Percentiles rank a stretch among this genome's conserved stretches.
Conservation (phyloP, 495 filamentous ascomycete genomes). For the Penicillium cosmopolitanum region DNA sequence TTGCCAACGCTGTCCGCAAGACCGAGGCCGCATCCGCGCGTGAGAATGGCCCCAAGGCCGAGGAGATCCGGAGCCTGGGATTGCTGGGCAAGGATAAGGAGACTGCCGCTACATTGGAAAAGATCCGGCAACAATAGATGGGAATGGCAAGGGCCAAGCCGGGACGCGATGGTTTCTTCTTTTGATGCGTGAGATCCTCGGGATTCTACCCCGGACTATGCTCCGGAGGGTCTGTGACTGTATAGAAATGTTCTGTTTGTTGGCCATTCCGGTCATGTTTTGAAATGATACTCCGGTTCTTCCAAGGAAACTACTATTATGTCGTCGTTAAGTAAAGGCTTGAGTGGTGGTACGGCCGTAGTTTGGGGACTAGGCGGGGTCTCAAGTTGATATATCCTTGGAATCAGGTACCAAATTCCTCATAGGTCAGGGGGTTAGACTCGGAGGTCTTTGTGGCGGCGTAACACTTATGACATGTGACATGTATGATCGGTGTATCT, state of each 20-base stretch:
- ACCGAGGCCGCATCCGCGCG: slow-evolving; percentile 73
- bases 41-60: slow-evolving; percentile 74
- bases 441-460: too few species aligned
- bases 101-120: slow-evolving; percentile 61
- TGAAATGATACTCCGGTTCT: slow-evolving; percentile 40
- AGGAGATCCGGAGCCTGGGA: slow-evolving; percentile 81
- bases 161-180: slow-evolving; percentile 32
- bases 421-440: too few species aligned
- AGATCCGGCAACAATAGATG: slow-evolving; percentile 29
- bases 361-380: too few species aligned
- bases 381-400: too few species aligned
- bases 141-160: slow-evolving; percentile 19
- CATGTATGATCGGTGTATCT: too few species aligned
- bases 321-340: too few species aligned
- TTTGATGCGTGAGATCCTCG: slow-evolving; percentile 38
- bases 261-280: slow-evolving; percentile 24
- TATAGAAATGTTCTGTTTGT: slow-evolving; percentile 46
- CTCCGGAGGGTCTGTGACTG: slow-evolving; percentile 37
- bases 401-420: too few species aligned
- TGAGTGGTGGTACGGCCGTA: too few species aligned
- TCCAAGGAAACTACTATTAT: slow-evolving; percentile 7
- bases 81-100: slow-evolving; percentile 82
- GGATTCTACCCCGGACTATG: slow-evolving; percentile 30
- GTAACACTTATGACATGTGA: too few species aligned
- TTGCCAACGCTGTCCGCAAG: slow-evolving; percentile 89